Conservation (phyloP, 495 filamentous ascomycete genomes). For the Talaromyces liani region DNA sequence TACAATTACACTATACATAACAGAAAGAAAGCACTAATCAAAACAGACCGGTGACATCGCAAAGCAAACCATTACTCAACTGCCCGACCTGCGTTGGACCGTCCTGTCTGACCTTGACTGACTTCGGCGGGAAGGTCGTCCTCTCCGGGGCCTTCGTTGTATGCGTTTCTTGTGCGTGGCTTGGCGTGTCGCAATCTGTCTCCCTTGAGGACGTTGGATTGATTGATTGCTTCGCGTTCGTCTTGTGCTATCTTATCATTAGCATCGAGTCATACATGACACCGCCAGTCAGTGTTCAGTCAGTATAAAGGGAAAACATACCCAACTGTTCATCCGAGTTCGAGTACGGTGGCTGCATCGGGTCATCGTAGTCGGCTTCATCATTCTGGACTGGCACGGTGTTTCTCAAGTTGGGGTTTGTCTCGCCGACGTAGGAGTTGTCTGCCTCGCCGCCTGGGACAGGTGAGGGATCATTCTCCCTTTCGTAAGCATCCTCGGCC, state of each 20-base stretch:
- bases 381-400: constrained; percentile 10
- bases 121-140: constrained; percentile 19
- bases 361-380: constrained; percentile 16
- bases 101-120: constrained; percentile 4
- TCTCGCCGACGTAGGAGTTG: constrained; percentile 15
- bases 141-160: constrained; percentile 25
- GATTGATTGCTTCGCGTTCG: constrained; percentile 19
- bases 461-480: constrained; percentile 19
- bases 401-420: not conserved
- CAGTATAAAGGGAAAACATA: constrained; percentile 4
- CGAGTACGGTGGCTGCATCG: constrained; percentile 18
- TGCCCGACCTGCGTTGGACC: constrained; percentile 34
- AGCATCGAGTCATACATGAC: not conserved
- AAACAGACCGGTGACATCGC: not conserved
- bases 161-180: constrained; percentile 16
- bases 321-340: constrained; percentile 19
- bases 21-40: not conserved
- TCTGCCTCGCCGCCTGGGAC: constrained; percentile 15
- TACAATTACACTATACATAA: not conserved
- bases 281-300: not conserved
- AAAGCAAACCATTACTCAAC: constrained; percentile 1
- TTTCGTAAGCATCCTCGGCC: constrained; percentile 24
- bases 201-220: constrained; percentile 19
- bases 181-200: constrained; percentile 22
- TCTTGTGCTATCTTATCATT: constrained; percentile 12